A percentile compares a stretch with the other conserved stretches of the same genome.
Evolutionary conservation across 768 basidiomycete genomes (phyloP).

Genomic region (Tylopilus sp.): DNA sequence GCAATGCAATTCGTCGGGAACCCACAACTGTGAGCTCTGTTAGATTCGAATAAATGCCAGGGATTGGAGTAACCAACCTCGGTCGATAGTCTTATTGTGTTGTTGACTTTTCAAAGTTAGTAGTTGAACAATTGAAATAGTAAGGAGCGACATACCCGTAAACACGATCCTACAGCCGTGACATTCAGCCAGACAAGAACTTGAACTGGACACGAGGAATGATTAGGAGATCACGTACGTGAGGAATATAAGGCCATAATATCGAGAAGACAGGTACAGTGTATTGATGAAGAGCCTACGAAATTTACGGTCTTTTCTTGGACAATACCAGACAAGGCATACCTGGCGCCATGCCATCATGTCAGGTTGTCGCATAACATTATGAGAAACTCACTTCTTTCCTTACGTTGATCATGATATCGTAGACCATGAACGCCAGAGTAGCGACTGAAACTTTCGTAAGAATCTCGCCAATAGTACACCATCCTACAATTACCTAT

Average conservation of each 20-base stretch:
- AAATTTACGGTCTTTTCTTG: background rate
- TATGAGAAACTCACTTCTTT: constrained; percentile 9
- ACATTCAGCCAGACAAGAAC: background rate
- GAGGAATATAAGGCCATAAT: constrained; percentile 23
- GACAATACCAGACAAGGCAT: constrained; percentile 15
- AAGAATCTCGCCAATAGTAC: background rate
- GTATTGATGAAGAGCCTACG: constrained; percentile 7
- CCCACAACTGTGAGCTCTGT: constrained; percentile 18
- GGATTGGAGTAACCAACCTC: constrained; percentile 10
- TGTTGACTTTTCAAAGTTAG: constrained; percentile 15
- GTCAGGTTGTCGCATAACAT: background rate
- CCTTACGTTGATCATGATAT: constrained; percentile 19
- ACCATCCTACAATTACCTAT: constrained; percentile 7
- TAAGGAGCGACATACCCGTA: constrained; percentile 5
- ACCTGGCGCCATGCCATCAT: constrained; percentile 2
- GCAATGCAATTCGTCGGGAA: background rate
- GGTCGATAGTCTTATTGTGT: constrained; percentile 15
- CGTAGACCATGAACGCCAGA: constrained; percentile 18
- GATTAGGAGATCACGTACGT: constrained; percentile 2
- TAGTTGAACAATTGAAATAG: background rate
- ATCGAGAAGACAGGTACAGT: constrained; percentile 23
- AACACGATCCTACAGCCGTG: constrained; percentile 17
- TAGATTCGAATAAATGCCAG: background rate
- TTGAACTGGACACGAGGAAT: background rate
- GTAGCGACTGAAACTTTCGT: constrained; percentile 15